Evolutionary conservation across 305 asterid genomes (phyloP).

Genomic region (Fraxinus xanthoxyloides): DNA sequence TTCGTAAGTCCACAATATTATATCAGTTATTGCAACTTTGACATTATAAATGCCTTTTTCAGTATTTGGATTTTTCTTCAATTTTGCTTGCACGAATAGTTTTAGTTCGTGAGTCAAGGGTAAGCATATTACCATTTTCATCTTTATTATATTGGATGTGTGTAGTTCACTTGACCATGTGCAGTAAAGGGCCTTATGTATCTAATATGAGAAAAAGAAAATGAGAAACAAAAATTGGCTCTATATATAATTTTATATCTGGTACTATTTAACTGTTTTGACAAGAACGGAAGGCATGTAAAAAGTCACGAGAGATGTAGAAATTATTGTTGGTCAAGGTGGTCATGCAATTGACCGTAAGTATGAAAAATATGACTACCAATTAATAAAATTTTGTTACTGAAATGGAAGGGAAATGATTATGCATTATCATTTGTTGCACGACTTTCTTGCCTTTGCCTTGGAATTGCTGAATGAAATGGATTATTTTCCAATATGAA

Average conservation of each 20-base stretch:
- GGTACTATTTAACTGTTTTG: not conserved
- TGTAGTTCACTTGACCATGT: not conserved
- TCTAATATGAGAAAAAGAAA: not conserved
- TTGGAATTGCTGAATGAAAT: not conserved
- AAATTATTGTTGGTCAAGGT: not conserved
- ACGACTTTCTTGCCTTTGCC: not conserved
- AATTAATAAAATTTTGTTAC: not conserved
- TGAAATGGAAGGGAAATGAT: not conserved
- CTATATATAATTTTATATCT: not conserved
- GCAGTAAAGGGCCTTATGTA: not conserved
- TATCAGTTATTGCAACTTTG: not conserved
- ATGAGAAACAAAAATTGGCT: not conserved
- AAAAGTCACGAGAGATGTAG: not conserved
- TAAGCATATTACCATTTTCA: not conserved
- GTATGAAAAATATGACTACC: not conserved
- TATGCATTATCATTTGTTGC: not conserved
- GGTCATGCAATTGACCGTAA: not conserved
- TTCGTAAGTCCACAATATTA: constrained; percentile 34
- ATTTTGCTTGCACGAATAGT: not conserved
- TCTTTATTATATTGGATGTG: not conserved
- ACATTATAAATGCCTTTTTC: not conserved
- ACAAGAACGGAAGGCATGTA: not conserved
- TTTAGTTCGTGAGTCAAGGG: not conserved
- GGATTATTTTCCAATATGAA: not conserved
- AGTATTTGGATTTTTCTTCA: not conserved